These are phyloP conservation scores for Colletotrichum incanum DNA, from an alignment of 2,329 filamentous ascomycete genomes.

Conservation along the genomic window DNA sequence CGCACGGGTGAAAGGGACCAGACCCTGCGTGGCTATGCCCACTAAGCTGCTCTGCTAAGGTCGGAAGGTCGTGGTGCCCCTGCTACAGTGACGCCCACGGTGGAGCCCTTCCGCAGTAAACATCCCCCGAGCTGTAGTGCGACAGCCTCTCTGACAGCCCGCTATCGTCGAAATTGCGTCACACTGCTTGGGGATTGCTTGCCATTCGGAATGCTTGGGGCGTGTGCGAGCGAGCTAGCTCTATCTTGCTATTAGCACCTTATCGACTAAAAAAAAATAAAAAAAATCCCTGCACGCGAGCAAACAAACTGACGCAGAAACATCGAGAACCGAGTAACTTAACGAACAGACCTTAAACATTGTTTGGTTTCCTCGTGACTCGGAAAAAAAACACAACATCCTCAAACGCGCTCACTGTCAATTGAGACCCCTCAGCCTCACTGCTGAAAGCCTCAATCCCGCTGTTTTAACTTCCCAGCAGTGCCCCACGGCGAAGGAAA, in stretches of 20 bases:
- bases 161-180: slow-evolving; percentile 37
- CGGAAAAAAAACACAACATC: not conserved
- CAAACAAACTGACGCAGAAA: slow-evolving; percentile 7
- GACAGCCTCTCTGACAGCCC: slow-evolving; percentile 32
- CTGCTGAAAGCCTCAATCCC: slow-evolving; percentile 10
- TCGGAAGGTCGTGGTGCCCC: slow-evolving; percentile 7
- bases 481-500: slow-evolving; percentile 24
- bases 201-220: slow-evolving; percentile 9
- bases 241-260: not conserved
- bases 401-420: slow-evolving; percentile 31
- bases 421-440: slow-evolving; percentile 42
- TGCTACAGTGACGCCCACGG: slow-evolving; percentile 32
- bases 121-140: slow-evolving; percentile 25
- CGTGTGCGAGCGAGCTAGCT: slow-evolving; percentile 10
- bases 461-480: slow-evolving; percentile 36
- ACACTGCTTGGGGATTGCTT: slow-evolving; percentile 28
- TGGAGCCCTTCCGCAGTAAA: slow-evolving; percentile 26
- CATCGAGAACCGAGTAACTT: slow-evolving; percentile 4
- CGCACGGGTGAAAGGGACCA: slow-evolving; percentile 42
- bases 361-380: slow-evolving; percentile 19
- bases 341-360: slow-evolving; percentile 32
- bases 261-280: slow-evolving; percentile 1
- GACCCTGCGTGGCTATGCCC: slow-evolving; percentile 43
- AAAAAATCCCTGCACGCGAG: slow-evolving; percentile 4
- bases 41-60: slow-evolving; percentile 23